These are phyloP conservation scores for Trichoderma aggressivum DNA, from an alignment of 2,329 filamentous ascomycete genomes.

Conservation along the genomic window DNA sequence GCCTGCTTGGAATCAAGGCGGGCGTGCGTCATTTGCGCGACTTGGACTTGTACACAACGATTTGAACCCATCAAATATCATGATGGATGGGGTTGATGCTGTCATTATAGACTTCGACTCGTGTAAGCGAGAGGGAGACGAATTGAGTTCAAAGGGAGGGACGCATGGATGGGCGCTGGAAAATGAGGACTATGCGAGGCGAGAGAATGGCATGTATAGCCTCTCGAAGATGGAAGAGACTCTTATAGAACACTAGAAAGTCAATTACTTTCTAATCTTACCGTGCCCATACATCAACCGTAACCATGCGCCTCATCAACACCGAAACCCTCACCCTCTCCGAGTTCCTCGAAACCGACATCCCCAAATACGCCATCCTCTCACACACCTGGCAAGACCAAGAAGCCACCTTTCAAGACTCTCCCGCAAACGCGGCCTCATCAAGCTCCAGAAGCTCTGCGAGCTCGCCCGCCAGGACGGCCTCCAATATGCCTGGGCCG, in stretches of 20 bases:
- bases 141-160: background rate
- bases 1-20: background rate
- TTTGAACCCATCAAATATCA: background rate
- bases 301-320: background rate
- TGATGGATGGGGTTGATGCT: background rate
- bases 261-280: background rate
- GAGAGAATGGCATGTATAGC: background rate
- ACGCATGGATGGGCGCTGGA: background rate
- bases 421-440: background rate
- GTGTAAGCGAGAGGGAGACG: background rate
- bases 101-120: background rate
- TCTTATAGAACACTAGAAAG: background rate
- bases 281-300: too few species aligned
- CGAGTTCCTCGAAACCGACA: background rate
- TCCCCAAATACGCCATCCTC: constrained; percentile 20
- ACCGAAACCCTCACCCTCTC: background rate
- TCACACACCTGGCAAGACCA: constrained; percentile 19
- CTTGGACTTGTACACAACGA: background rate
- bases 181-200: background rate
- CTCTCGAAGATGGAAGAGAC: background rate
- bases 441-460: background rate
- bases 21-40: background rate
- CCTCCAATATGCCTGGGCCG: constrained; percentile 18
- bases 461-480: background rate
- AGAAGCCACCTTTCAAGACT: constrained; percentile 19